These are phyloP conservation scores for Epichloe aotearoae DNA, from an alignment of 2,329 filamentous ascomycete species.

Conservation along the genomic window DNA sequence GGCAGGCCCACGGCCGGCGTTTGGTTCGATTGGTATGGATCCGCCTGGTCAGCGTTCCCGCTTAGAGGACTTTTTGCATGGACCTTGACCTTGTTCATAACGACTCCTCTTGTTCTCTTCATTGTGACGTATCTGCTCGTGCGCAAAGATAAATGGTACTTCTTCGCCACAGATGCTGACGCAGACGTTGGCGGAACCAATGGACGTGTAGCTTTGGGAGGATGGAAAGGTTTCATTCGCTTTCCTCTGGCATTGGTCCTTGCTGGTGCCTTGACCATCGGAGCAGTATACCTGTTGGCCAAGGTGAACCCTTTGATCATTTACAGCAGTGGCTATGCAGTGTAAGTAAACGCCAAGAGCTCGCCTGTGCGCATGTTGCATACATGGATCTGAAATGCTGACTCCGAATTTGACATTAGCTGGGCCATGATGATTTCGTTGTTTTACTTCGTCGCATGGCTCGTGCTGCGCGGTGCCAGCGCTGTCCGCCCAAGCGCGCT, in stretches of 20 bases:
- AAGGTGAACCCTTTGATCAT: slow-evolving; percentile 83
- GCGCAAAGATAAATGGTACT: slow-evolving; percentile 71
- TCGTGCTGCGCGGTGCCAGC: slow-evolving; percentile 64
- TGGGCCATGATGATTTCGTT: slow-evolving; percentile 78
- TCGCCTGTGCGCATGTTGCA: neutral
- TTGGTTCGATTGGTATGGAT: slow-evolving; percentile 90
- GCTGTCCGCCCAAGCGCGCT: slow-evolving; percentile 75
- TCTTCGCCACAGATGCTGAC: slow-evolving; percentile 53
- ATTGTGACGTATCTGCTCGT: slow-evolving; percentile 55
- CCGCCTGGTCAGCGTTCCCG: slow-evolving; percentile 62
- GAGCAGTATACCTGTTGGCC: slow-evolving; percentile 58
- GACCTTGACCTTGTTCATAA: slow-evolving; percentile 70
- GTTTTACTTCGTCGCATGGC: slow-evolving; percentile 74
- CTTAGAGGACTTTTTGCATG: slow-evolving; percentile 79
- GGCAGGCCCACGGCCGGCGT: slow-evolving; percentile 58
- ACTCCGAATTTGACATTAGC: slow-evolving; percentile 15
- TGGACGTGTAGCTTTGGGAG: slow-evolving; percentile 52
- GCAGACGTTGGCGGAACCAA: slow-evolving; percentile 45
- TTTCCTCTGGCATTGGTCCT: slow-evolving; percentile 65
- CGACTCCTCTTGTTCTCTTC: slow-evolving; percentile 61
- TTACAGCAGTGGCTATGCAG: slow-evolving; percentile 78
- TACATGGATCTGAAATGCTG: slow-evolving; percentile 4
- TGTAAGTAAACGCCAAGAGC: slow-evolving; percentile 28
- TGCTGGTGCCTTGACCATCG: slow-evolving; percentile 55
- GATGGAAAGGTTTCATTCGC: slow-evolving; percentile 71